A percentile compares a stretch with the other conserved stretches of the same genome.
phyloP scores from a whole-genome alignment of 2,329 filamentous ascomycete species.

The Ilyonectria destructans region DNA sequence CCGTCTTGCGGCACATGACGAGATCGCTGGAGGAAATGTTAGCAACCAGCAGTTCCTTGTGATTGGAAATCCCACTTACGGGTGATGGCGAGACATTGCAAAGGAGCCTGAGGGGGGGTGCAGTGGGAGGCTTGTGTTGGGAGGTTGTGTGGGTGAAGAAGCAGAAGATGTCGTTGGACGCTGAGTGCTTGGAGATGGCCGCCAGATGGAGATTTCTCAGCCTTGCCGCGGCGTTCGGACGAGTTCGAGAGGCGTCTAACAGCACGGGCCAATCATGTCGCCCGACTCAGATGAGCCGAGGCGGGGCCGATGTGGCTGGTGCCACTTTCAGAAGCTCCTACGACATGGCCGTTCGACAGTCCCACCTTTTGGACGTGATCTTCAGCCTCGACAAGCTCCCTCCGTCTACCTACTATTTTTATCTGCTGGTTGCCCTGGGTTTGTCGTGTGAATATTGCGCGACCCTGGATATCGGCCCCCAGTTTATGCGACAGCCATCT shows the following conservation, averaged over 20 bases:
- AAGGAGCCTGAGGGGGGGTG: conserved; percentile 19
- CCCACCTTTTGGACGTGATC: conserved; percentile 39
- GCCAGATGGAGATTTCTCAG: conserved; percentile 60
- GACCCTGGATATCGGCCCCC: neutral
- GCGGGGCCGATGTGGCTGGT: conserved; percentile 39
- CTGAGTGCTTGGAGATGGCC: conserved; percentile 37
- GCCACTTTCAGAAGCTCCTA: conserved; percentile 26
- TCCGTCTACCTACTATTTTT: neutral
- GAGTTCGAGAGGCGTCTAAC: conserved; percentile 40
- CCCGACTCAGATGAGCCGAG: conserved; percentile 2
- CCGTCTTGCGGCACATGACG: conserved; percentile 99
- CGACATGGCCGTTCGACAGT: conserved; percentile 31
- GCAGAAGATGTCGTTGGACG: conserved; percentile 21
- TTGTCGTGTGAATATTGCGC: neutral
- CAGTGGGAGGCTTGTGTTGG: conserved; percentile 17
- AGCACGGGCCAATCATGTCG: conserved; percentile 43
- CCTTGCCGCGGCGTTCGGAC: conserved; percentile 57
- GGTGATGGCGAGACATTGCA: conserved; percentile 93
- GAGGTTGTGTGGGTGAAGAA: conserved; percentile 28
- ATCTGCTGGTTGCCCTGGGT: neutral
- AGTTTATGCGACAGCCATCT: conserved; percentile 17
- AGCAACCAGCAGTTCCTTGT: conserved; percentile 38
- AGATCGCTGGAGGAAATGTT: conserved; percentile 77
- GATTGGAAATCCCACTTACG: conserved; percentile 68
- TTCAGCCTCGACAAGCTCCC: conserved; percentile 50